phyloP scores from a whole-genome alignment of 305 asterid species.

The Salvia sclarea region DNA sequence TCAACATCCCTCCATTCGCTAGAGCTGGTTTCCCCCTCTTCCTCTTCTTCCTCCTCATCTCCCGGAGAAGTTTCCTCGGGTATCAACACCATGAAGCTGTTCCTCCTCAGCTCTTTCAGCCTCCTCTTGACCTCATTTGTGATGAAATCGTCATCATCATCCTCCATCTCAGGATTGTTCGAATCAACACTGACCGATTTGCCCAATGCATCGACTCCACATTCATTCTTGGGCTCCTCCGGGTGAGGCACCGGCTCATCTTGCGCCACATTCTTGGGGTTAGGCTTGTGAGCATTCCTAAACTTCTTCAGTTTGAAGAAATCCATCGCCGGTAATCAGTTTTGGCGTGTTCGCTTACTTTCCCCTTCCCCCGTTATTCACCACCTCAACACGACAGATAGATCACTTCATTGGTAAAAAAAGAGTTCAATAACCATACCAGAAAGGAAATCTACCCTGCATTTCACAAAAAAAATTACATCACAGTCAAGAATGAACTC shows the following conservation, averaged over 20 bases:
- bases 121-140: slow-evolving; percentile 92
- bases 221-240: slow-evolving; percentile 50
- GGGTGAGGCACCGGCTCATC: slow-evolving; percentile 56
- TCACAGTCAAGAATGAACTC: background rate
- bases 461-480: slow-evolving; percentile 10
- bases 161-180: slow-evolving; percentile 62
- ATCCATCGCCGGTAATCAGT: slow-evolving; percentile 49
- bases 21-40: slow-evolving; percentile 65
- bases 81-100: slow-evolving; percentile 92
- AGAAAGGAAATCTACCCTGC: background rate
- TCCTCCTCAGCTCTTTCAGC: slow-evolving; percentile 84
- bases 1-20: slow-evolving; percentile 94
- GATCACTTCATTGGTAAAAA: slow-evolving; percentile 14
- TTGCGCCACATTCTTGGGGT: slow-evolving; percentile 36
- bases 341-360: background rate
- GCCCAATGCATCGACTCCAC: slow-evolving; percentile 39
- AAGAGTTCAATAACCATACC: background rate
- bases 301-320: slow-evolving; percentile 74
- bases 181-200: slow-evolving; percentile 53
- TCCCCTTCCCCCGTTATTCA: slow-evolving; percentile 6
- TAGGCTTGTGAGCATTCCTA: slow-evolving; percentile 61
- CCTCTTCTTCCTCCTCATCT: slow-evolving; percentile 74
- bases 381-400: slow-evolving; percentile 25
- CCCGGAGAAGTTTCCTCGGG: slow-evolving; percentile 81
- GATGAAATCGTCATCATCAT: slow-evolving; percentile 92